phyloP scores from a whole-genome alignment of 208 protist species.

The Zelonia costaricensis region DNA sequence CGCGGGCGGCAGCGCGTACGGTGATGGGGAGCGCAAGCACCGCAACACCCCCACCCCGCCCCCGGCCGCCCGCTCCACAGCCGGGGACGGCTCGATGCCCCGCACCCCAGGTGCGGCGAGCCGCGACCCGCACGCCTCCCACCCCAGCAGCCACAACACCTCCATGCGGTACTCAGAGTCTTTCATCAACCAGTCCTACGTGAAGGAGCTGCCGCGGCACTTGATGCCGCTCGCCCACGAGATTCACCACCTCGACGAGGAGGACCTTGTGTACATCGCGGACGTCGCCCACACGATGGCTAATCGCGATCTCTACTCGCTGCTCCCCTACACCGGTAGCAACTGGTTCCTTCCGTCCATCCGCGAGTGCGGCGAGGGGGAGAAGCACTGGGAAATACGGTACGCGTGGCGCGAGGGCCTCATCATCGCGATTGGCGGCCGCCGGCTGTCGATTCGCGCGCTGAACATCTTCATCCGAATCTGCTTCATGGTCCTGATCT shows the following conservation, averaged over 20 bases:
- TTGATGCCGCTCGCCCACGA: slow-evolving; percentile 50
- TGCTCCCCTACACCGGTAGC: slow-evolving; percentile 70
- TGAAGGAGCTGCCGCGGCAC: slow-evolving; percentile 47
- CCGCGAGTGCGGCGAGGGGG: slow-evolving; percentile 34
- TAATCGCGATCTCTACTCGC: slow-evolving; percentile 68
- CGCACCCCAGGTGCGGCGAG: background rate
- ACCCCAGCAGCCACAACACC: background rate
- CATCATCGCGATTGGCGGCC: slow-evolving; percentile 49
- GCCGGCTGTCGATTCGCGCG: slow-evolving; percentile 45
- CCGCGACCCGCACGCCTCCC: background rate
- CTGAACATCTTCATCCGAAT: slow-evolving; percentile 70
- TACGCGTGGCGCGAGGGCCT: slow-evolving; percentile 50
- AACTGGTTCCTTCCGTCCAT: slow-evolving; percentile 79
- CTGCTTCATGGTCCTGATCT: slow-evolving; percentile 56
- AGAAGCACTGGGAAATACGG: slow-evolving; percentile 45
- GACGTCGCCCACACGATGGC: slow-evolving; percentile 54
- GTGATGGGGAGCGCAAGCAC: too few species aligned
- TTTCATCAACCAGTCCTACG: slow-evolving; percentile 28
- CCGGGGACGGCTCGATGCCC: background rate
- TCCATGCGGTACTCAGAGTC: slow-evolving; percentile 28
- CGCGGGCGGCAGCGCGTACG: too few species aligned
- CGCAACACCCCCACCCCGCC: too few species aligned
- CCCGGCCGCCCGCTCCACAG: too few species aligned
- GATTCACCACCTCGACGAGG: slow-evolving; percentile 51
- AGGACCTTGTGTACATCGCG: slow-evolving; percentile 56